These are phyloP conservation scores for Ophiocordyceps camponoti-rufipedis DNA, from an alignment of 2,329 filamentous ascomycete genomes.

Conservation along the genomic window DNA sequence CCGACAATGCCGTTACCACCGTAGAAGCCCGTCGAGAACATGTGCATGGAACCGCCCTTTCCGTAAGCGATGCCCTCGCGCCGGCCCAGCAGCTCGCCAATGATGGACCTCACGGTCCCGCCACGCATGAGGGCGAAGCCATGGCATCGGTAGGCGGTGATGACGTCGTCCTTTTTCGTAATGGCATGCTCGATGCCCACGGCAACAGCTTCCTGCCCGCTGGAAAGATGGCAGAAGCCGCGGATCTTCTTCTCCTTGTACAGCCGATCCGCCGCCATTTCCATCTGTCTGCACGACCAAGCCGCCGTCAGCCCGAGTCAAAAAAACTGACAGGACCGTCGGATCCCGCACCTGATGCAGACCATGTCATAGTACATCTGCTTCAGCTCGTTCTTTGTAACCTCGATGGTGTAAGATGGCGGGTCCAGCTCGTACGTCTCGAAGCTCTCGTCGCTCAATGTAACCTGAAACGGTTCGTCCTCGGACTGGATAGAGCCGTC, in stretches of 20 bases:
- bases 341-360: constrained; percentile 52
- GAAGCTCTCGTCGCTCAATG: constrained; percentile 94
- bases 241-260: constrained; percentile 99
- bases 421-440: constrained; percentile 99
- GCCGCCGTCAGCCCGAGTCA: background rate
- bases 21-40: constrained; percentile 97
- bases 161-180: constrained; percentile 78
- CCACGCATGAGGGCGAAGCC: constrained; percentile 96
- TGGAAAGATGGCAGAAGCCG: constrained; percentile 98
- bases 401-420: constrained; percentile 77
- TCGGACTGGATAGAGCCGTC: constrained; percentile 48
- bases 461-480: constrained; percentile 81
- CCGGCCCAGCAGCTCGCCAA: constrained; percentile 86
- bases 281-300: constrained; percentile 61
- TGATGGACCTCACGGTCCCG: constrained; percentile 75
- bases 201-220: constrained; percentile 92
- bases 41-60: constrained; percentile 99
- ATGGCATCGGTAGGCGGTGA: constrained; percentile 98
- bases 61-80: constrained; percentile 95
- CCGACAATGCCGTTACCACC: constrained; percentile 98
- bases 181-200: constrained; percentile 95
- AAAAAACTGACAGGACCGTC: background rate
- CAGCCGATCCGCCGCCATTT: constrained; percentile 95
- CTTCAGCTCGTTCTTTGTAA: constrained; percentile 96
- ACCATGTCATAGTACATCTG: constrained; percentile 99